Evolutionary conservation across 495 filamentous ascomycete species (phyloP), one percentile per base, ranked within the genome.

Genomic region (Aspergillus nidulans): DNA sequence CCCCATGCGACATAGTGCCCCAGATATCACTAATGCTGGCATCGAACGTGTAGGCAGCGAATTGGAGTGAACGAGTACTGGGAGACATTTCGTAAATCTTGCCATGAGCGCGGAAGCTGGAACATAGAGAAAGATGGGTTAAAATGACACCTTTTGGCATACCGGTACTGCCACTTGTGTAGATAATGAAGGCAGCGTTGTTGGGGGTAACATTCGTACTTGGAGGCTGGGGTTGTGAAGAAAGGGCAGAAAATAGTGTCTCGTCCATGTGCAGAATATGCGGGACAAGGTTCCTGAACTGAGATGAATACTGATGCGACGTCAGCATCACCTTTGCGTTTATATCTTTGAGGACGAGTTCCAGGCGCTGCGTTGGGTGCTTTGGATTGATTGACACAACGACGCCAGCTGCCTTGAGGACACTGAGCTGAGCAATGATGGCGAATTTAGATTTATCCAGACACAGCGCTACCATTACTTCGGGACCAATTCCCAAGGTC

Each of bases 141-240:
- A 57, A n/a, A n/a, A 57, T 34, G 3, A 57, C 49, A 21, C 55
- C 55, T 16, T 57, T 57, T n/a, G 55, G 55, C 20, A 44, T 47
- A 6, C 55, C 55, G 1, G 55, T 57, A 32, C 41, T 47, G 5
- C 55, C 55, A 25, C 40, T 47, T 1, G 55, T 57, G 36, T 57
- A 57, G 10, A 57, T 51, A 23, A 57, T 32, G 36, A 51, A 57
- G 3, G 55, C 55, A 4, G 55, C 55, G 24, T 51, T 52, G 15
- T 46, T 49, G 7, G 40, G 34, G 7, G 3, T 28, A 0, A 48
- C 52, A 13, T 12, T 41, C 7, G 23, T 46, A 23, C n/a, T 21
- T n/a, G 43, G 32, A 10, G 32, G 32, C 13, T 16, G 20, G n/a
- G 43, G 28, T 3, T 26, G 15, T 13, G 15, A 32, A 15, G 43